Conservation (phyloP, 352 stramenopile genomes). For the Phytophthora chlamydospora region DNA sequence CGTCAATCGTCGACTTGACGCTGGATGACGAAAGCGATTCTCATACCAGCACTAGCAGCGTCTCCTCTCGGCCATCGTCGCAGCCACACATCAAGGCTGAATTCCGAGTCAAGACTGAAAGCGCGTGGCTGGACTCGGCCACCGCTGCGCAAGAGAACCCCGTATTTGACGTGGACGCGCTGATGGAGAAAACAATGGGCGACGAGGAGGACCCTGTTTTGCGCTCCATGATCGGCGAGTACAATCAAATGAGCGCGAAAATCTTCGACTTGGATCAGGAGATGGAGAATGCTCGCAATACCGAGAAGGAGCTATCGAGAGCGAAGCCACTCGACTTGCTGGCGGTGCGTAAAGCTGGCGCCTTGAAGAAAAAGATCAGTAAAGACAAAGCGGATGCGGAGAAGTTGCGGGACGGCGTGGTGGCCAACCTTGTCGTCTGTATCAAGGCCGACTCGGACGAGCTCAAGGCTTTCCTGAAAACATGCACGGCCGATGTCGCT, state of each 20-base stretch:
- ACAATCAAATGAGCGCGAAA: slow-evolving; percentile 54
- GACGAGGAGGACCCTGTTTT: slow-evolving; percentile 61
- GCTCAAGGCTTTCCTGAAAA: slow-evolving; percentile 47
- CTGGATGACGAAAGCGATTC: slow-evolving; percentile 39
- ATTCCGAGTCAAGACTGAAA: slow-evolving; percentile 34
- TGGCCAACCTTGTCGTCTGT: slow-evolving; percentile 56
- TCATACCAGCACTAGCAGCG: slow-evolving; percentile 7
- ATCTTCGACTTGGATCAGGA: slow-evolving; percentile 59
- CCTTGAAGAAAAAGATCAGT: slow-evolving; percentile 23
- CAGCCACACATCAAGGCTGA: slow-evolving; percentile 36
- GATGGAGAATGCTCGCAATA: slow-evolving; percentile 29
- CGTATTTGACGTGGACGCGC: slow-evolving; percentile 34
- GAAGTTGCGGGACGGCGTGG: slow-evolving; percentile 54
- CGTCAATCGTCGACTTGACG: slow-evolving; percentile 47
- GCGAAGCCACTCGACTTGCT: slow-evolving; percentile 39
- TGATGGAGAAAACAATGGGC: slow-evolving; percentile 42
- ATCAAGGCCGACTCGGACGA: slow-evolving; percentile 48
- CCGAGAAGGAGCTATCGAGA: slow-evolving; percentile 46
- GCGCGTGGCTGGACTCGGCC: slow-evolving; percentile 35
- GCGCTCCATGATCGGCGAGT: slow-evolving; percentile 59
- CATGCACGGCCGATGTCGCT: slow-evolving; percentile 46
- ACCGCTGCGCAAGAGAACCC: slow-evolving; percentile 19
- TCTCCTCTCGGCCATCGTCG: slow-evolving; percentile 4
- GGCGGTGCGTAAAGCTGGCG: slow-evolving; percentile 30
- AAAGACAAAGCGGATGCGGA: slow-evolving; percentile 34